Evolutionary conservation across 1,284 basidiomycete genomes (phyloP).

Genomic region (Sanguinoderma infundibulare): DNA sequence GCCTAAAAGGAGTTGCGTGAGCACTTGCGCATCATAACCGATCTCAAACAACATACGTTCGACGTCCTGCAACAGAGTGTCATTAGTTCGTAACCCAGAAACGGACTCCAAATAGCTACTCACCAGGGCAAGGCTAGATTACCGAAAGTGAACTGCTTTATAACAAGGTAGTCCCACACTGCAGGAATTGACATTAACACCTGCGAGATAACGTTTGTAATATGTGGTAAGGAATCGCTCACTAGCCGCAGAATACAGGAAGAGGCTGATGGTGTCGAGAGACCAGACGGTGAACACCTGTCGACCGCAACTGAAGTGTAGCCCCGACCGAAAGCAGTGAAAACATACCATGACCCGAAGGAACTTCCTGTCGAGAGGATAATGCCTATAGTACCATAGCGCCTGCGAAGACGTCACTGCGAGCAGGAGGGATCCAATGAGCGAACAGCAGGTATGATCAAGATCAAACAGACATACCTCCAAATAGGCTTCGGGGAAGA

Average conservation of each 20-base stretch:
- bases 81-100: background rate
- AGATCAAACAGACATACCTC: background rate
- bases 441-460: background rate
- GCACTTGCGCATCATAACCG: background rate
- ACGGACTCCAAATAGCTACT: background rate
- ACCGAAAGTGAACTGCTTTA: background rate
- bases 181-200: background rate
- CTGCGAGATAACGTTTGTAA: too few relatives aligned
- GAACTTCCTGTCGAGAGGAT: constrained; percentile 16
- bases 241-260: background rate
- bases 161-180: constrained; percentile 3
- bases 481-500: background rate
- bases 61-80: constrained; percentile 11
- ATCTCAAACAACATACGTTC: constrained; percentile 4
- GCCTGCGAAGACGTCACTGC: constrained; percentile 17
- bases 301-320: background rate
- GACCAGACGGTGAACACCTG: constrained; percentile 15
- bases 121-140: background rate
- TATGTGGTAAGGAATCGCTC: background rate
- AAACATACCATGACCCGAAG: constrained; percentile 12
- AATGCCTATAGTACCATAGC: constrained; percentile 19
- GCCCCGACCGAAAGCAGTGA: background rate
- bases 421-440: constrained; percentile 6
- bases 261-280: constrained; percentile 1
- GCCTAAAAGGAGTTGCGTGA: constrained; percentile 5